Evolutionary conservation across 1,284 basidiomycete genomes (phyloP).

Genomic region (Inonotus obliquus): DNA sequence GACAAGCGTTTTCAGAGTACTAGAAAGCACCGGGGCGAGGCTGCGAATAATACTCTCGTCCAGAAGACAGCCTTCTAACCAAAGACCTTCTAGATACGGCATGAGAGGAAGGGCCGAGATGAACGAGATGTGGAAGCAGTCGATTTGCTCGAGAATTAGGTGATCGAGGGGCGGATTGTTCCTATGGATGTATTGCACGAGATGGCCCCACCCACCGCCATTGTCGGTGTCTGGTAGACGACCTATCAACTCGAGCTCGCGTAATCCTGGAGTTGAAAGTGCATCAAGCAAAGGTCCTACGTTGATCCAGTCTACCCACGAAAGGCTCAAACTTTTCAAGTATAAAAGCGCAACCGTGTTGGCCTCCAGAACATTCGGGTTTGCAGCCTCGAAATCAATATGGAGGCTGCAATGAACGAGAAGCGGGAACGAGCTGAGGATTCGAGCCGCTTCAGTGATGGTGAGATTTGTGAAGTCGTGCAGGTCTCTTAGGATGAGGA

Average conservation of each 20-base stretch:
- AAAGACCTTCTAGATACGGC: constrained; percentile 11
- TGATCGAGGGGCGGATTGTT: constrained; percentile 3
- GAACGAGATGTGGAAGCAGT: constrained; percentile 12
- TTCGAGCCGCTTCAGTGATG: not conserved
- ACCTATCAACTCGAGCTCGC: constrained; percentile 14
- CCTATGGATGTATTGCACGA: constrained; percentile 4
- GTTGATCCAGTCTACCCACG: constrained; percentile 12
- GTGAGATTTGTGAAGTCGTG: constrained; percentile 11
- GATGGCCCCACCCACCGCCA: constrained; percentile 8
- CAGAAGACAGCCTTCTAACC: constrained; percentile 15
- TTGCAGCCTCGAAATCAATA: constrained; percentile 5
- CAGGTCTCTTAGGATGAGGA: constrained; percentile 11
- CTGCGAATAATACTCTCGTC: constrained; percentile 13
- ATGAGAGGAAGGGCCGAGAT: not conserved
- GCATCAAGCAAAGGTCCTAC: constrained; percentile 10
- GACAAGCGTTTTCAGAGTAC: constrained; percentile 6
- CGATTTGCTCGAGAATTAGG: constrained; percentile 13
- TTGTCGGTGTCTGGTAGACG: not conserved
- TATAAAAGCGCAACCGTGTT: not conserved
- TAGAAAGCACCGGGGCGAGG: not conserved
- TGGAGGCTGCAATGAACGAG: constrained; percentile 16
- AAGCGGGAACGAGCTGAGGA: constrained; percentile 11
- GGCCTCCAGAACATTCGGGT: not conserved
- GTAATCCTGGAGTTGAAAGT: constrained; percentile 7
- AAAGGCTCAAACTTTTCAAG: constrained; percentile 10